Evolutionary conservation across 164 flowering plant genomes (phyloP).

Genomic region (Litsea cubeba): DNA sequence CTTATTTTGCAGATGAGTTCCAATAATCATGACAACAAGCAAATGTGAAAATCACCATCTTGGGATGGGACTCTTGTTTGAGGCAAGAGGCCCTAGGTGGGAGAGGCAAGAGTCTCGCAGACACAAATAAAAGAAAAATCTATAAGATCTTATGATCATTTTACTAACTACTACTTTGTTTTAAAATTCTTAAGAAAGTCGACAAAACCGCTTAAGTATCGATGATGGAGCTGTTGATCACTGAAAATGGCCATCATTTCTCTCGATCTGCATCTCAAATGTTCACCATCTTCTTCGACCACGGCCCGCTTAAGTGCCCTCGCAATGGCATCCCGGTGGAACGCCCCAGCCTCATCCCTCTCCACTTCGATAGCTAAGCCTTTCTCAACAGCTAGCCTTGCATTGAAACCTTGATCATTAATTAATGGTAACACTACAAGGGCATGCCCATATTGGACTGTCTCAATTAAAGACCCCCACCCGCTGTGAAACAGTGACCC

Average conservation of each 20-base stretch:
- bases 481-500: slow-evolving; percentile 30
- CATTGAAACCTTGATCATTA: slow-evolving; percentile 27
- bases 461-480: slow-evolving; percentile 30
- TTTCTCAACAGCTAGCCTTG: slow-evolving; percentile 34
- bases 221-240: slow-evolving; percentile 7
- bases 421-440: slow-evolving; percentile 22
- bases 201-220: neutral
- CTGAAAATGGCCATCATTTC: slow-evolving; percentile 5
- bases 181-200: neutral
- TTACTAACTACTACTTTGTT: too few species aligned
- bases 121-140: too few species aligned
- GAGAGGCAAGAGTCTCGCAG: too few species aligned
- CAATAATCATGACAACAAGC: too few species aligned
- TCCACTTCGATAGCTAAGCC: slow-evolving; percentile 33
- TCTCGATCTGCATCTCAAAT: neutral
- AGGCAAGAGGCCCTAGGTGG: too few species aligned
- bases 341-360: slow-evolving; percentile 35
- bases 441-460: slow-evolving; percentile 28
- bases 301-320: slow-evolving; percentile 23
- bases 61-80: too few species aligned
- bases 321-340: slow-evolving; percentile 23
- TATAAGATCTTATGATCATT: too few species aligned
- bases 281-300: slow-evolving; percentile 17
- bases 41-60: too few species aligned
- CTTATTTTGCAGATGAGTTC: too few species aligned